phyloP scores from a whole-genome alignment of 345 rosid genomes.

The Punica granatum region DNA sequence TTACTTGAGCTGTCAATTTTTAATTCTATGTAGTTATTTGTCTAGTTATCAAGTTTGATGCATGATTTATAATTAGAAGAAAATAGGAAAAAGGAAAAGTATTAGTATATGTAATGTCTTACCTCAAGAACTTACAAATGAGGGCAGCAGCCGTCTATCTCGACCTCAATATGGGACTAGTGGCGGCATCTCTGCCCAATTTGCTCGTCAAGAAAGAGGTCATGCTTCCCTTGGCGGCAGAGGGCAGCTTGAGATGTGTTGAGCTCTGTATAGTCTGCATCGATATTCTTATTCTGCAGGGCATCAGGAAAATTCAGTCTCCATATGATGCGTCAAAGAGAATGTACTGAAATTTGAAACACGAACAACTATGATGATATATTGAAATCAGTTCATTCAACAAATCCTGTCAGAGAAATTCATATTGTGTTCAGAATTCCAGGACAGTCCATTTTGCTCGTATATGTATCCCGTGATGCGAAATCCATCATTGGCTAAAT shows the following conservation, averaged over 20 bases:
- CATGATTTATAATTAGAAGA: no score
- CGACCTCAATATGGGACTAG: neutral
- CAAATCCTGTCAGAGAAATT: neutral
- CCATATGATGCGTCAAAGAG: neutral
- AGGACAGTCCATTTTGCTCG: neutral
- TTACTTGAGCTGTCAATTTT: no score
- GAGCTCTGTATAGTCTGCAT: neutral
- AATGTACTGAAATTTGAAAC: neutral
- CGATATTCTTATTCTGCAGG: neutral
- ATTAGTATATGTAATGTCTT: no score
- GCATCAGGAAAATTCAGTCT: neutral
- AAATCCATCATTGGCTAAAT: no score
- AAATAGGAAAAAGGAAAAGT: no score
- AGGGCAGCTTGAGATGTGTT: slow-evolving; percentile 2
- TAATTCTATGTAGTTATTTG: no score
- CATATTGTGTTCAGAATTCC: no score
- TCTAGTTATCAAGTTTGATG: no score
- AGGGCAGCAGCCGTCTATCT: slow-evolving; percentile 2
- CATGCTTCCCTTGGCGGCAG: slow-evolving; percentile 12
- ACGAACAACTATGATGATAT: neutral
- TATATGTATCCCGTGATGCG: no score
- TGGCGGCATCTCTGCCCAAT: slow-evolving; percentile 7
- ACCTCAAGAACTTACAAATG: slow-evolving; percentile 8
- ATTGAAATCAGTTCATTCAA: neutral
- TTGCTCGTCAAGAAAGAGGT: slow-evolving; percentile 5